phyloP scores from a whole-genome alignment of 1,284 basidiomycete genomes.

The Puccinia polysora region DNA sequence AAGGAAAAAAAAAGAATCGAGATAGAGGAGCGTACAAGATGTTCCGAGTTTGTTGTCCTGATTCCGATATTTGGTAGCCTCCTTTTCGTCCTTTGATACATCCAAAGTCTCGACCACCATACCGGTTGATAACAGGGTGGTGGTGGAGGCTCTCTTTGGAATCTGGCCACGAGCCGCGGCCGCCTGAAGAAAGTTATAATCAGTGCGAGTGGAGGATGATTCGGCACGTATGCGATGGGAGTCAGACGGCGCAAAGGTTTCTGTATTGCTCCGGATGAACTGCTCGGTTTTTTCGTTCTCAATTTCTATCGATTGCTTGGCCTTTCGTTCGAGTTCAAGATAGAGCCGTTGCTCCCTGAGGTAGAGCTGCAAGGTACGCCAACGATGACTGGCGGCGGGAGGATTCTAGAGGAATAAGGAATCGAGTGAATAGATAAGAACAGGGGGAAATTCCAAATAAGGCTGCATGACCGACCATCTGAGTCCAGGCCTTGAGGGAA shows the following conservation, averaged over 20 bases:
- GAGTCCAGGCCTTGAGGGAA: constrained; percentile 75
- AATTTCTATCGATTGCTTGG: constrained; percentile 44
- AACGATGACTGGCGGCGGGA: constrained; percentile 58
- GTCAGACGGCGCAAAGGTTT: constrained; percentile 54
- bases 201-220: neutral
- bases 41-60: constrained; percentile 6
- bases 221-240: constrained; percentile 55
- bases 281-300: constrained; percentile 46
- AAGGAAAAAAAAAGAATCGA: neutral
- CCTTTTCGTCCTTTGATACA: constrained; percentile 70
- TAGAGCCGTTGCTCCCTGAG: constrained; percentile 57
- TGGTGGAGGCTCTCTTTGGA: constrained; percentile 50
- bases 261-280: constrained; percentile 45
- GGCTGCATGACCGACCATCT: constrained; percentile 62
- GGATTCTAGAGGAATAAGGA: constrained; percentile 54
- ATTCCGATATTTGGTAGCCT: constrained; percentile 54
- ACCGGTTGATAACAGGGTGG: constrained; percentile 74
- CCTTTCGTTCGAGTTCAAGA: constrained; percentile 54
- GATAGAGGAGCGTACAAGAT: constrained; percentile 6
- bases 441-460: neutral
- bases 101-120: constrained; percentile 79
- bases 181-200: constrained; percentile 48
- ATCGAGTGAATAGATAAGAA: constrained; percentile 25
- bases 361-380: constrained; percentile 57
- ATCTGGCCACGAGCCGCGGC: constrained; percentile 34